Base-by-base conservation (phyloP, 305 asterid genomes). In the Fraxinus greggii region DNA sequence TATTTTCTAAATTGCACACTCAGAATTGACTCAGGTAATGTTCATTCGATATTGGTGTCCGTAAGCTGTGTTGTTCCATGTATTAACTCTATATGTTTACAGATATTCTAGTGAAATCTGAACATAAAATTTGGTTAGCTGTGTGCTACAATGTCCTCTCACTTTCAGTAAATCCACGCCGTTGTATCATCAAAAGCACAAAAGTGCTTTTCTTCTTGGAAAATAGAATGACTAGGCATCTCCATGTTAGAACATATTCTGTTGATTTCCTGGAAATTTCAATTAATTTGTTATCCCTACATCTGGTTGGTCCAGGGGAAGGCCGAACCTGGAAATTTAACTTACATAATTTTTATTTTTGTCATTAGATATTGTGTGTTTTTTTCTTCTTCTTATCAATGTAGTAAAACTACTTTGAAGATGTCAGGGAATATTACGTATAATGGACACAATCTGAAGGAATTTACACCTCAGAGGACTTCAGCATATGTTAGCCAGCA, bases 391-490 rank as follows among this genome's bases (percentile, higher is more conserved):
- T 80, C 83, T 85, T 74, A 86, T 78, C 76, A 77, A 86, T 84
- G 76, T 75, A 36, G 69, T 79, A 48, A 76, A 84, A 80, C 87
- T 85, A 82, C 86, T 89, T 83, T 89, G 90, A 91, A 92, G 97
- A 87, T 90, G 88, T 87, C 95, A 81, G 97, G 97, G 86, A 85
- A 85, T 80, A 82, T 92, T 80, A 90, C 90, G 3, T 92, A 91
- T 79, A 92, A 92, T 61, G 95, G 97, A 79, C 94, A 92, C 80
- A 81, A 84, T 83, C 85, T 92, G 75, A 87, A 85, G 69, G 95
- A 92, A 86, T 92, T 92, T 86, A 89, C 89, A 79, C 94, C 97
- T 79, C 97, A 91, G 83, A 87, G 94, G 86, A 92, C 94, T 77
- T 85, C 95, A 81, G 87, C 95, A 31, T 91, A 92, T 73, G 91